Evolutionary conservation across 345 rosid species (phyloP).

Genomic region (Salix koriyanagi): DNA sequence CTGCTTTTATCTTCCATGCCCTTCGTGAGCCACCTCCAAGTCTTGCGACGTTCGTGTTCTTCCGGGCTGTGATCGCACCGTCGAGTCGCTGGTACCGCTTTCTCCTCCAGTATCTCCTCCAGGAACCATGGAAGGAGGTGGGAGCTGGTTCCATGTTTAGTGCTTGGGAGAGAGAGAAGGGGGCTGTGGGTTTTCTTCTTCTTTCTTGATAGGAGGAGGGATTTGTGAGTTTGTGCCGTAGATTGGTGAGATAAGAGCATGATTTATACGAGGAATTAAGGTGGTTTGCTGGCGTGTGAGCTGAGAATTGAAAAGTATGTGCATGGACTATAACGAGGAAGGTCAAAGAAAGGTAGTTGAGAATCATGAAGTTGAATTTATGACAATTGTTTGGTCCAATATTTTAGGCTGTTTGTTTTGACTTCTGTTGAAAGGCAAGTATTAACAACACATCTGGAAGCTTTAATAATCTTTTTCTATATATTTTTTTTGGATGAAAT

Average conservation of each 20-base stretch:
- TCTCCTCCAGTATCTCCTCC: constrained; percentile 37
- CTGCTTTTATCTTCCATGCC: constrained; percentile 35
- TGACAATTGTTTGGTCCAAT: background rate
- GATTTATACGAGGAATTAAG: background rate
- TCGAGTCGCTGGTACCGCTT: constrained; percentile 26
- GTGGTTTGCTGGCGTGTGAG: background rate
- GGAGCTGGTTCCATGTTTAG: constrained; percentile 18
- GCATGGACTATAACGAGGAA: background rate
- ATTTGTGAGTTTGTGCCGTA: background rate
- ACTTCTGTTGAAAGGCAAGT: background rate
- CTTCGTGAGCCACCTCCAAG: constrained; percentile 23
- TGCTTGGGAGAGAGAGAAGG: background rate
- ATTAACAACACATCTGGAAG: no score
- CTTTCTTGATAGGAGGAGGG: background rate
- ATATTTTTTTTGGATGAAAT: no score
- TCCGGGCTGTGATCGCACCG: background rate
- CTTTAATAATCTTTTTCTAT: no score
- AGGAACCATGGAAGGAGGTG: constrained; percentile 6
- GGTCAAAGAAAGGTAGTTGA: background rate
- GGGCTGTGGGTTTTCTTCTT: background rate
- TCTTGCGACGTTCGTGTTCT: constrained; percentile 18
- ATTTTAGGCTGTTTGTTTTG: background rate
- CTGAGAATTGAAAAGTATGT: background rate
- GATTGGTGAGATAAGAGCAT: background rate
- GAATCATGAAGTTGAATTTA: background rate